Conservation (phyloP, 2,329 filamentous ascomycete species). For the Aureobasidium sp. region DNA sequence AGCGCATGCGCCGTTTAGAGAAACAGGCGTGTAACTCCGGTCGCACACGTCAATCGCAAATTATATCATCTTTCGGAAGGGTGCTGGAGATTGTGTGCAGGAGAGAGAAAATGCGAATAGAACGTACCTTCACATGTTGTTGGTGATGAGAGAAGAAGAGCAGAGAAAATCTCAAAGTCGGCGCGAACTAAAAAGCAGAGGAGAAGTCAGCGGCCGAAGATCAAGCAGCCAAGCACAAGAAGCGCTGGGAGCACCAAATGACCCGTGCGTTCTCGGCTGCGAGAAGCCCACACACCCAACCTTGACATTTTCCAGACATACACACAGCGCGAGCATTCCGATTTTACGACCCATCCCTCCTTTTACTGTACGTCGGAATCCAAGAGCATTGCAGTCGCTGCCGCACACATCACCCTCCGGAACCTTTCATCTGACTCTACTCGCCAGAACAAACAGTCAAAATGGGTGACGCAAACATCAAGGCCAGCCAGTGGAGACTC, state of each 20-base stretch:
- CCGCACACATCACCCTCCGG: background rate
- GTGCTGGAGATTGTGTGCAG: background rate
- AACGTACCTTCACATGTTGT: constrained; percentile 13
- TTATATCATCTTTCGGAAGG: constrained; percentile 74
- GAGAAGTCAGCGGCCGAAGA: background rate
- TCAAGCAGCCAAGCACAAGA: background rate
- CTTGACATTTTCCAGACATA: background rate
- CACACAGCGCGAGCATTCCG: background rate
- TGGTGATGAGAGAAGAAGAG: background rate
- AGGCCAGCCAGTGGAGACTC: constrained; percentile 67
- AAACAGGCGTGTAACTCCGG: constrained; percentile 89
- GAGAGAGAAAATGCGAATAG: background rate
- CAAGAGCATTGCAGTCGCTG: constrained; percentile 1
- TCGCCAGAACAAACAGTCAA: constrained; percentile 19
- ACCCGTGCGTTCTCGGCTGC: too few relatives aligned
- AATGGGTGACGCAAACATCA: constrained; percentile 42
- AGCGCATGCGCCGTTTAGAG: constrained; percentile 64
- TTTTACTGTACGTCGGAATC: constrained; percentile 10
- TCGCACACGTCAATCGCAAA: constrained; percentile 92
- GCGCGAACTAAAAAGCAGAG: background rate
- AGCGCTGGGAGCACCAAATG: too few relatives aligned
- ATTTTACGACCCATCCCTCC: background rate
- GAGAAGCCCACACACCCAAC: too few relatives aligned
- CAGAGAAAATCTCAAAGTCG: constrained; percentile 3
- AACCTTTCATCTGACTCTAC: constrained; percentile 5